Conservation (phyloP, 371 early-diverging fungal species). For the Catenaria anguillulae region DNA sequence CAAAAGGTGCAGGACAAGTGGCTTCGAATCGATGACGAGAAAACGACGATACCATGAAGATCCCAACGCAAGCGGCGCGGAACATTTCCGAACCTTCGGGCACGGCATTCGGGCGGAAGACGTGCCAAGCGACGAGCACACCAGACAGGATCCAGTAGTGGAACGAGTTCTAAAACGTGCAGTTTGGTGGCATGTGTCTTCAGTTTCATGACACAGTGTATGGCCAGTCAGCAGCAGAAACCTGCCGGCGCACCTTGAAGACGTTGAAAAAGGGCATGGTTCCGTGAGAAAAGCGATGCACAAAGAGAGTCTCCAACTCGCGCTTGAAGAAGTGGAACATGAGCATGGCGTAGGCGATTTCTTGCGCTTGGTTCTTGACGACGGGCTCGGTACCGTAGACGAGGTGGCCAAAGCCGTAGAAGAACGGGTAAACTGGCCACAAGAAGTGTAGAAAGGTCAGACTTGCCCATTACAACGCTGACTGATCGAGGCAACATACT, state of each 20-base stretch:
- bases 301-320: slow-evolving; percentile 81
- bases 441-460: too few species aligned
- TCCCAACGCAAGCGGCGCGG: slow-evolving; percentile 39
- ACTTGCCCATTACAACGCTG: too few species aligned
- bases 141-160: slow-evolving; percentile 92
- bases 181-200: too few species aligned
- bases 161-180: slow-evolving; percentile 88
- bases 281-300: slow-evolving; percentile 83
- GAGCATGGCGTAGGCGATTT: slow-evolving; percentile 17
- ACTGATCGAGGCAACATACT: too few species aligned
- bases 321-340: slow-evolving; percentile 84
- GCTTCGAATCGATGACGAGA: too few species aligned
- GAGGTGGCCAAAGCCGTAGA: slow-evolving; percentile 50
- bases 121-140: slow-evolving; percentile 64
- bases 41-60: slow-evolving; percentile 33
- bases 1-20: neutral
- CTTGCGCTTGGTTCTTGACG: slow-evolving; percentile 53
- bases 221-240: too few species aligned
- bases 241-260: too few species aligned
- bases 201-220: too few species aligned
- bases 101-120: slow-evolving; percentile 52
- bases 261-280: slow-evolving; percentile 89
- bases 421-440: slow-evolving; percentile 61
- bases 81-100: slow-evolving; percentile 25
- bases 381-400: slow-evolving; percentile 46